These are phyloP conservation scores for Elongisporangium undulatum DNA, from an alignment of 352 stramenopile species.

Conservation along the genomic window DNA sequence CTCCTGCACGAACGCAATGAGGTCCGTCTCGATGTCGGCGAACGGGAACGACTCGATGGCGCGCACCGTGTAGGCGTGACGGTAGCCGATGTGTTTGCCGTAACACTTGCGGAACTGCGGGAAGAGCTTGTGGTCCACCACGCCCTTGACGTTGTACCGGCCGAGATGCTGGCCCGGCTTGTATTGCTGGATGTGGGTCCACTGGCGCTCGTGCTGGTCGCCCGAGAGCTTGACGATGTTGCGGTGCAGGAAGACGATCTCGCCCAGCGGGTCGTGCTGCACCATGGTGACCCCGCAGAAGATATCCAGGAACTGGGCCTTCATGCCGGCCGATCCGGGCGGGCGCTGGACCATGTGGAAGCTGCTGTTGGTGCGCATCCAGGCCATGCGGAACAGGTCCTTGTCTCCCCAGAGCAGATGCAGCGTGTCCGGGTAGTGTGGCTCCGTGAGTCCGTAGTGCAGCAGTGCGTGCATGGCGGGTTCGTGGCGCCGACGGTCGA, in stretches of 20 bases:
- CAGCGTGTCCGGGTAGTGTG: conserved; percentile 35
- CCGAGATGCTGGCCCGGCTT: conserved; percentile 32
- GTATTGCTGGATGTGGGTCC: conserved; percentile 59
- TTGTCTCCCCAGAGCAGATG: conserved; percentile 75
- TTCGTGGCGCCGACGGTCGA: conserved; percentile 42
- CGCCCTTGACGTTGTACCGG: conserved; percentile 49
- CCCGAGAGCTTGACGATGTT: conserved; percentile 65
- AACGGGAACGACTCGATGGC: conserved; percentile 63
- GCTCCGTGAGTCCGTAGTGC: conserved; percentile 43
- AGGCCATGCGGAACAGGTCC: conserved; percentile 77
- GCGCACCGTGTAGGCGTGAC: conserved; percentile 63
- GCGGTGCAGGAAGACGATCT: conserved; percentile 59
- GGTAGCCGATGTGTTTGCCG: conserved; percentile 63
- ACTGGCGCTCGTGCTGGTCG: conserved; percentile 36
- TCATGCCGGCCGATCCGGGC: conserved; percentile 36
- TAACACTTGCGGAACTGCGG: conserved; percentile 66
- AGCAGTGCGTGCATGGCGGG: conserved; percentile 49
- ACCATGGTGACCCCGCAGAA: conserved; percentile 80
- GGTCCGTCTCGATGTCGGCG: conserved; percentile 46
- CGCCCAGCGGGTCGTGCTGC: conserved; percentile 43
- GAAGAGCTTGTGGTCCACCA: conserved; percentile 64
- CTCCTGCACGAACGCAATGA: conserved; percentile 44
- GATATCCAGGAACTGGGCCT: conserved; percentile 30
- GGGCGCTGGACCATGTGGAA: conserved; percentile 63
- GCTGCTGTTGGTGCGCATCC: conserved; percentile 63